Percentiles rank a stretch among this genome's conserved stretches.
phyloP scores from a whole-genome alignment of 163 green algal species.

The Coccomyxa subellipsoidea region DNA sequence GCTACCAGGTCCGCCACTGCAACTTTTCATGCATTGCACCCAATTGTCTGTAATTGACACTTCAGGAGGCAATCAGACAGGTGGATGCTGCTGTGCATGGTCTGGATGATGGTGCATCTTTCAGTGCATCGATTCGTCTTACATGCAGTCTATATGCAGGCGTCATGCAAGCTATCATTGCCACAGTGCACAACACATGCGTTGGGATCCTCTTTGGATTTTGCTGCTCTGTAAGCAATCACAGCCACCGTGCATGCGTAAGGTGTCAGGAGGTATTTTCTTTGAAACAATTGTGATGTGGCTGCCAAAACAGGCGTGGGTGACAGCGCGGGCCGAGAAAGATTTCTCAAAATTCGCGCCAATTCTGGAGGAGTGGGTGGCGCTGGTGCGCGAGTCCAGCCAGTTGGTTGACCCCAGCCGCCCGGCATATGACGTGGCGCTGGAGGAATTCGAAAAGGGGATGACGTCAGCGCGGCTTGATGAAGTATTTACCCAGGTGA shows the following conservation, averaged over 20 bases:
- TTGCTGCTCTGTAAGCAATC: too few relatives aligned
- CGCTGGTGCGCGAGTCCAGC: conserved; percentile 43
- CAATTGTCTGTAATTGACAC: not conserved
- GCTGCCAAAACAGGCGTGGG: conserved; percentile 43
- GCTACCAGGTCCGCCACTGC: conserved; percentile 39
- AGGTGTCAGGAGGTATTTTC: too few relatives aligned
- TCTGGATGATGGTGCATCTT: too few relatives aligned
- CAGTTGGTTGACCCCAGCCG: conserved; percentile 39
- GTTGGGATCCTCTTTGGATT: too few relatives aligned
- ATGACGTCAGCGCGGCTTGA: conserved; percentile 69
- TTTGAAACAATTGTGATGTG: not conserved
- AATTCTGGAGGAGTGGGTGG: conserved; percentile 58
- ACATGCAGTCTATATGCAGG: too few relatives aligned
- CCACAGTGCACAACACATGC: too few relatives aligned
- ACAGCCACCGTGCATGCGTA: too few relatives aligned
- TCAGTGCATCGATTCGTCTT: too few relatives aligned
- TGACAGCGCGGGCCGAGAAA: conserved; percentile 55
- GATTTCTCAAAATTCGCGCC: conserved; percentile 74
- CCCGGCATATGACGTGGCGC: conserved; percentile 57
- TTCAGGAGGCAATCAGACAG: too few relatives aligned
- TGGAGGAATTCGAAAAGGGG: conserved; percentile 85
- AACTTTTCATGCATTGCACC: not conserved
- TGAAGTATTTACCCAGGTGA: conserved; percentile 64
- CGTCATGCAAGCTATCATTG: too few relatives aligned
- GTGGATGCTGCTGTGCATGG: too few relatives aligned